Conservation (phyloP, 768 basidiomycete genomes). For the Leccinum imitatum region DNA sequence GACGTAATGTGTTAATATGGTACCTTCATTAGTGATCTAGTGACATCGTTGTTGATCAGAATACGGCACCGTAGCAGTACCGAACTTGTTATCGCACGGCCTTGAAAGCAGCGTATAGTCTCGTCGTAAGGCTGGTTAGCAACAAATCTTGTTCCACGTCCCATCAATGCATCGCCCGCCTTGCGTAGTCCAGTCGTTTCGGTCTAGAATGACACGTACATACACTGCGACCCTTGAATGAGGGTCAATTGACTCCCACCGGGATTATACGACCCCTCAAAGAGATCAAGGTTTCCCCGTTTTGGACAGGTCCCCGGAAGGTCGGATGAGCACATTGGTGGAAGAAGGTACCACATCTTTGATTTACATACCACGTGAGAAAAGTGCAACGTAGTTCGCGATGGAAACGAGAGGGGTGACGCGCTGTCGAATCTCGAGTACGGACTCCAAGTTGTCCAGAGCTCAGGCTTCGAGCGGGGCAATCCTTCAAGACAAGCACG, state of each 20-base stretch:
- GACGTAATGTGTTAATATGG: background rate
- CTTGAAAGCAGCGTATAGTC: too few species aligned
- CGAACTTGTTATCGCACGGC: background rate
- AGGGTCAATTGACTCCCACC: too few species aligned
- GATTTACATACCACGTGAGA: constrained; percentile 2
- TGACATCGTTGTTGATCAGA: background rate
- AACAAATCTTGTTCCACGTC: too few species aligned
- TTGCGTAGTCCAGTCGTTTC: too few species aligned
- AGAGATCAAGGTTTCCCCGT: background rate
- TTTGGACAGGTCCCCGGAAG: background rate
- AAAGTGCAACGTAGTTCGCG: background rate
- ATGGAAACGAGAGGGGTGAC: background rate
- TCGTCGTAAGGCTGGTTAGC: too few species aligned
- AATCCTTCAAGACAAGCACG: background rate
- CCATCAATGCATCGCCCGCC: too few species aligned
- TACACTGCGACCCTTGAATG: too few species aligned
- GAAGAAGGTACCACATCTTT: background rate
- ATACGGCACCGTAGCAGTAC: background rate
- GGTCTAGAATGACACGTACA: too few species aligned
- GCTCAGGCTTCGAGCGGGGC: background rate
- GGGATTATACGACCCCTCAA: background rate
- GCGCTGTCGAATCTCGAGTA: background rate
- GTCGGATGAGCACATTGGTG: background rate
- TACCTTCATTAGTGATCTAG: background rate
- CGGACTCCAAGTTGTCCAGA: background rate